These are phyloP conservation scores for Cystofilobasidium capitatum DNA, from an alignment of 768 basidiomycete genomes.

Conservation along the genomic window DNA sequence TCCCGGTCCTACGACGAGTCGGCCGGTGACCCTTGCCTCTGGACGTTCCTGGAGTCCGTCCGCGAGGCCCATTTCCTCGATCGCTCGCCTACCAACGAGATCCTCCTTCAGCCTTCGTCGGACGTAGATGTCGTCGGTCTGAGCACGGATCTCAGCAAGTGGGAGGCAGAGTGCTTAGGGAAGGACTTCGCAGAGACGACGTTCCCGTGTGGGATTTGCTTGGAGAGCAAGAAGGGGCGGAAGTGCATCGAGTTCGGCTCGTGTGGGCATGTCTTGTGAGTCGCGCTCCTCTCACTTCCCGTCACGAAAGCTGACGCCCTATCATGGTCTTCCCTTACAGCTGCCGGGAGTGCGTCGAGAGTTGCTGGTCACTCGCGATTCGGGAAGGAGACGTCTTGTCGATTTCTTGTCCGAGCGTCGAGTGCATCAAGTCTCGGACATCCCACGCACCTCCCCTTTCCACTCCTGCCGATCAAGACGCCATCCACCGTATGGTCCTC, in stretches of 20 bases:
- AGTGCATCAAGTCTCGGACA: constrained; percentile 71
- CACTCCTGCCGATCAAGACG: constrained; percentile 50
- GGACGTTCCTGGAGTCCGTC: constrained; percentile 1
- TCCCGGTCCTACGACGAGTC: neutral
- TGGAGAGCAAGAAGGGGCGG: constrained; percentile 2
- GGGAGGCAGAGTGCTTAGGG: neutral
- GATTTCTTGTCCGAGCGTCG: constrained; percentile 72
- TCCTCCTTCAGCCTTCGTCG: neutral
- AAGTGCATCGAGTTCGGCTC: constrained; percentile 41
- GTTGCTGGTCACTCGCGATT: constrained; percentile 76
- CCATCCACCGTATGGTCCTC: constrained; percentile 45
- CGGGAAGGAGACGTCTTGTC: constrained; percentile 63
- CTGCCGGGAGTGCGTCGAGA: constrained; percentile 65
- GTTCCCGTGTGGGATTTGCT: constrained; percentile 10
- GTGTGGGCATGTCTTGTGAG: constrained; percentile 64
- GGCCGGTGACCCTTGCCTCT: neutral
- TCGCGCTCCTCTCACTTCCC: constrained; percentile 9
- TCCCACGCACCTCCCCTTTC: neutral
- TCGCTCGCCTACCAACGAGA: neutral
- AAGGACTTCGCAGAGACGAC: constrained; percentile 3
- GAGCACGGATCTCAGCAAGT: neutral
- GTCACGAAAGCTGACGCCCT: neutral
- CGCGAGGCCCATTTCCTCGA: constrained; percentile 4
- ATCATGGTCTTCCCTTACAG: constrained; percentile 27
- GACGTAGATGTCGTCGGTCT: neutral